A percentile compares a stretch with the other conserved stretches of the same genome.
phyloP scores from a whole-genome alignment of 116 monocot species.

The Trichopus zeylanicus region DNA sequence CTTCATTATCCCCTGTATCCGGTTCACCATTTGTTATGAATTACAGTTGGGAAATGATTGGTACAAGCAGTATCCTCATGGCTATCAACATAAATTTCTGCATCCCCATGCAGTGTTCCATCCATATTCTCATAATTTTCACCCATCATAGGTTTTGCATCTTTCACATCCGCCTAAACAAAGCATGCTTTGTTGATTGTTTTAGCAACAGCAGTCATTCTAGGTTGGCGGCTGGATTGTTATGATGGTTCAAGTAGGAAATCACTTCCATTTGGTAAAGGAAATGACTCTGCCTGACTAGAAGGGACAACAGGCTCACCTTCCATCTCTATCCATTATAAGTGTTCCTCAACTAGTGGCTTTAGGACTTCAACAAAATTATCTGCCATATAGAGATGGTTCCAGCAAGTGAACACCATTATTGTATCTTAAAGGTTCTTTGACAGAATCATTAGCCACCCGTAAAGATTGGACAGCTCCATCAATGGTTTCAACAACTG shows the following conservation, averaged over 20 bases:
- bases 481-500: slow-evolving; percentile 13
- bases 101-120: slow-evolving; percentile 11
- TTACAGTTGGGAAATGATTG: slow-evolving; percentile 8
- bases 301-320: slow-evolving; percentile 1
- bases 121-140: slow-evolving; percentile 26
- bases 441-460: slow-evolving; percentile 17
- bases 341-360: too few relatives aligned
- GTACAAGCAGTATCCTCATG: slow-evolving; percentile 42
- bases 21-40: slow-evolving; percentile 20
- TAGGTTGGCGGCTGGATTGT: slow-evolving; percentile 10
- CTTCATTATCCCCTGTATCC: slow-evolving; percentile 59
- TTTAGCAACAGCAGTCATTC: slow-evolving; percentile 15
- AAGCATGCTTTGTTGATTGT: slow-evolving; percentile 42
- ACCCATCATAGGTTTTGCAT: slow-evolving; percentile 57
- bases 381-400: slow-evolving; percentile 33
- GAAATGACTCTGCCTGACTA: slow-evolving; percentile 26
- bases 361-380: too few relatives aligned
- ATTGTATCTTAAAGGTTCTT: slow-evolving; percentile 14
- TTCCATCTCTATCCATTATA: slow-evolving; percentile 14
- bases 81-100: slow-evolving; percentile 30
- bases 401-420: slow-evolving; percentile 28
- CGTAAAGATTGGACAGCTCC: slow-evolving; percentile 22
- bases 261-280: slow-evolving; percentile 13
- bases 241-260: slow-evolving; percentile 22
- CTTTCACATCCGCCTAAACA: slow-evolving; percentile 71